phyloP scores from a whole-genome alignment of 2,329 filamentous ascomycete genomes.

The Cladophialophora carrionii region DNA sequence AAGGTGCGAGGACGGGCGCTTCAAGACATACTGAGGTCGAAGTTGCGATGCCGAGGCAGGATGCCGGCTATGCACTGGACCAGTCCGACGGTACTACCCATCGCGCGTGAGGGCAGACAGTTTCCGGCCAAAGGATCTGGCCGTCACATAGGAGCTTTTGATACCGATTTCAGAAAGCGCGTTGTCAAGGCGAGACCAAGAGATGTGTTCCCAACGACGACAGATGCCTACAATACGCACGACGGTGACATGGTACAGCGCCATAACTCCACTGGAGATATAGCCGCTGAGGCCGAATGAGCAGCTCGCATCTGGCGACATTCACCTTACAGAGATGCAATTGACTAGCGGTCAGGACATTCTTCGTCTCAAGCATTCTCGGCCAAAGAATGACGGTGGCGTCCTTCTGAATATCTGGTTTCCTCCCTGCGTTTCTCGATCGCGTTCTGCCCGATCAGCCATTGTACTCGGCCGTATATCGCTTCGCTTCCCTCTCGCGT shows the following conservation, averaged over 20 bases:
- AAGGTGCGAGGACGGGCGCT: neutral
- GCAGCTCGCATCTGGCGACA: neutral
- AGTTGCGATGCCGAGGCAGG: neutral
- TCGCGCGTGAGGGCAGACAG: too few relatives aligned
- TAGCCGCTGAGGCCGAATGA: too few relatives aligned
- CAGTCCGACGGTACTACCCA: neutral
- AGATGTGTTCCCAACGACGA: neutral
- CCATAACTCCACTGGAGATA: neutral
- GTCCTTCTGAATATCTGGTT: too few relatives aligned
- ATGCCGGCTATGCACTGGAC: neutral
- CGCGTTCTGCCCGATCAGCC: neutral
- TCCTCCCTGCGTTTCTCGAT: neutral
- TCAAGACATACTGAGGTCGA: neutral
- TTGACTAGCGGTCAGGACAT: neutral
- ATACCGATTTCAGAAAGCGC: neutral
- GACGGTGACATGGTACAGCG: neutral
- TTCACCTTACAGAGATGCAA: neutral
- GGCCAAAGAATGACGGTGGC: too few relatives aligned
- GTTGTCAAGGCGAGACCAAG: too few relatives aligned
- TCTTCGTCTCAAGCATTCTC: neutral
- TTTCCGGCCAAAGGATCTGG: neutral
- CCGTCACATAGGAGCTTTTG: neutral
- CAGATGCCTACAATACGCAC: neutral
- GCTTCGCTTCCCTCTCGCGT: too few relatives aligned
- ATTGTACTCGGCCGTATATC: neutral